Conservation (phyloP, 2,329 filamentous ascomycete species). For the Neofusicoccum kwambonambiense region DNA sequence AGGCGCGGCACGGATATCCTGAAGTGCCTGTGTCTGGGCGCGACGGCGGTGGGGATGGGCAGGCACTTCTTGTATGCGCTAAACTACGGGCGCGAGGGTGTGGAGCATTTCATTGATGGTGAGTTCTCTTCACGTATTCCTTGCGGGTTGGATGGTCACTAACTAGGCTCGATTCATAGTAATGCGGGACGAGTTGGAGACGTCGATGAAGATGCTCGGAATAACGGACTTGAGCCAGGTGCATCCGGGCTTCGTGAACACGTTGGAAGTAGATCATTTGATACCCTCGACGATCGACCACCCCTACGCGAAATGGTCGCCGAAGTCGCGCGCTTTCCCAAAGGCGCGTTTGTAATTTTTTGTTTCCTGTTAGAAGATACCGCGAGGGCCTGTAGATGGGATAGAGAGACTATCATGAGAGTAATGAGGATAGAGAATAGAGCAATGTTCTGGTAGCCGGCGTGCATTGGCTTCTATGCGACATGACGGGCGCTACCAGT, state of each 20-base stretch:
- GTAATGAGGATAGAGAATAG: neutral
- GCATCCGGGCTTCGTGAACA: slow-evolving; percentile 61
- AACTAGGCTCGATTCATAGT: slow-evolving; percentile 22
- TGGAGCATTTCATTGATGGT: slow-evolving; percentile 38
- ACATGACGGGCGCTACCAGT: neutral
- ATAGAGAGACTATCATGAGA: neutral
- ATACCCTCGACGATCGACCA: slow-evolving; percentile 20
- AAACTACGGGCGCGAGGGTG: slow-evolving; percentile 36
- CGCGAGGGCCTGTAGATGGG: neutral
- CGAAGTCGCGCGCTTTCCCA: neutral
- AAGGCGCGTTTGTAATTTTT: slow-evolving; percentile 7
- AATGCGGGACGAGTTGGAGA: slow-evolving; percentile 60
- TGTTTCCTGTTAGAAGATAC: neutral
- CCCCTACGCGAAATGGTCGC: slow-evolving; percentile 17
- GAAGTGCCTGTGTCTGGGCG: slow-evolving; percentile 40
- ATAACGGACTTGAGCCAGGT: slow-evolving; percentile 61
- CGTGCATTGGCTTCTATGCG: neutral
- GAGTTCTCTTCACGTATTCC: slow-evolving; percentile 20
- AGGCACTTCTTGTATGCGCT: slow-evolving; percentile 40
- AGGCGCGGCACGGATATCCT: slow-evolving; percentile 39
- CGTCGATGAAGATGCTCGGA: slow-evolving; percentile 65
- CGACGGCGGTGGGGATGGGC: slow-evolving; percentile 39
- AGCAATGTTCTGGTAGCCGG: neutral
- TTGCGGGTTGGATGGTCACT: neutral
- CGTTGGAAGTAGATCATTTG: slow-evolving; percentile 28